Percentiles rank a stretch among this genome's conserved stretches.
phyloP scores from a whole-genome alignment of 1,139 yeast species.

The Hyphopichia burtonii region DNA sequence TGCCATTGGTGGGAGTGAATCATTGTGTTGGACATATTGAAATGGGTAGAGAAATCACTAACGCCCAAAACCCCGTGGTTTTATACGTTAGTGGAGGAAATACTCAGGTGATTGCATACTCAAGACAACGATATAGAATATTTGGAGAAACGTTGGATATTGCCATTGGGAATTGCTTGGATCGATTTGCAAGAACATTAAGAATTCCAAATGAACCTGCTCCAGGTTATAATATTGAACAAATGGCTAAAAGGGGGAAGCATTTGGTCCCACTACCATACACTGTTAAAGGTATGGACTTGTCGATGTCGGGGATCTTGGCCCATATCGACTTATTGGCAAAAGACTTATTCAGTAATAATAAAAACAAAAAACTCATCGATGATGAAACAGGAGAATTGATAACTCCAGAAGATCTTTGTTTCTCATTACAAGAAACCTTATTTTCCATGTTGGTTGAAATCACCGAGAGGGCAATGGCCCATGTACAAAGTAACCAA shows the following conservation, averaged over 20 bases:
- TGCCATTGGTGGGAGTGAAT: conserved; percentile 91
- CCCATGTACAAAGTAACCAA: conserved; percentile 87
- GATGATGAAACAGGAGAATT: conserved; percentile 52
- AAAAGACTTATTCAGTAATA: conserved; percentile 56
- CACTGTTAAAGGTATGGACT: conserved; percentile 97
- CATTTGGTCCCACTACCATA: conserved; percentile 80
- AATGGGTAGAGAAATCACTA: conserved; percentile 98
- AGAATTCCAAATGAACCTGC: conserved; percentile 90
- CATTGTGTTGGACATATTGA: conserved; percentile 98
- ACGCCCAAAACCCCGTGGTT: conserved; percentile 93
- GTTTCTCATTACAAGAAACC: conserved; percentile 90
- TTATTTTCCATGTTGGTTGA: conserved; percentile 95
- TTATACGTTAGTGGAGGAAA: conserved; percentile 97
- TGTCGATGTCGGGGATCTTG: conserved; percentile 93
- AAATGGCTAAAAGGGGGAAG: conserved; percentile 75
- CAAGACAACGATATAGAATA: conserved; percentile 86
- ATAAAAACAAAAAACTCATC: conserved; percentile 48
- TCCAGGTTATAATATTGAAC: conserved; percentile 97
- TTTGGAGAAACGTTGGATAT: conserved; percentile 97
- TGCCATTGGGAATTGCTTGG: conserved; percentile 96
- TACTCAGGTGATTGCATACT: conserved; percentile 96
- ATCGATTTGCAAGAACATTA: conserved; percentile 89
- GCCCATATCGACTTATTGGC: conserved; percentile 84
- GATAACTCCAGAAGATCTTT: conserved; percentile 81
- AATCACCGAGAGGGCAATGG: conserved; percentile 98